A percentile compares a stretch with the other conserved stretches of the same genome.
Conservation (phyloP, 1,284 basidiomycete genomes). For the Ceratobasidium sp. region DNA sequence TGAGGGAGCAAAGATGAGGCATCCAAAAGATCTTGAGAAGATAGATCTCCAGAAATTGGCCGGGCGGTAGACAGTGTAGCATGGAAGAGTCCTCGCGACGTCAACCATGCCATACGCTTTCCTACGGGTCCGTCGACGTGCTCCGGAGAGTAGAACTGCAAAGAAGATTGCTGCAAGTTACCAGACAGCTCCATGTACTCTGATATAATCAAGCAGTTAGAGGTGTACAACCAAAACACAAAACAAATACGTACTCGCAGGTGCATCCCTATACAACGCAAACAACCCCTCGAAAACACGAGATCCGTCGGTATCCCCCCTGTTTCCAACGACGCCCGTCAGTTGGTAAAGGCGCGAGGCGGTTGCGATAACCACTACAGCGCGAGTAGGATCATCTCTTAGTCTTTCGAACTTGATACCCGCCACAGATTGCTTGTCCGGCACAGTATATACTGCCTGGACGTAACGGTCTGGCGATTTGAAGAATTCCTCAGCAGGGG, state of each 20-base stretch:
- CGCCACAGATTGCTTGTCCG: conserved; percentile 83
- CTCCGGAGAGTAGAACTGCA: conserved; percentile 77
- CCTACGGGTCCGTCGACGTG: conserved; percentile 77
- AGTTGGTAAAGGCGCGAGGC: conserved; percentile 94
- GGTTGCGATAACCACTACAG: conserved; percentile 85
- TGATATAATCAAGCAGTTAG: conserved; percentile 55
- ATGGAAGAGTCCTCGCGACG: conserved; percentile 62
- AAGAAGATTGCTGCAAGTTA: conserved; percentile 76
- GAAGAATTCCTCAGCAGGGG: conserved; percentile 91
- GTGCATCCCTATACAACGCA: conserved; percentile 75
- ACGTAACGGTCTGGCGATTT: conserved; percentile 88
- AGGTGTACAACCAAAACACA: neutral
- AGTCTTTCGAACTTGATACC: conserved; percentile 84
- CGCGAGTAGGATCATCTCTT: conserved; percentile 61
- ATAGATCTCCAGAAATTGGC: conserved; percentile 54
- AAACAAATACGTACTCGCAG: conserved; percentile 75
- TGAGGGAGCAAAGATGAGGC: conserved; percentile 79
- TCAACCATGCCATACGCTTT: conserved; percentile 88
- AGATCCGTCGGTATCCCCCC: conserved; percentile 78
- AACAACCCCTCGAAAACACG: conserved; percentile 84
- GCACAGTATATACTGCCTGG: conserved; percentile 82
- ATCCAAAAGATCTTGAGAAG: conserved; percentile 82
- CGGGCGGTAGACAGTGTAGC: conserved; percentile 76
- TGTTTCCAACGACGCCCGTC: conserved; percentile 73
- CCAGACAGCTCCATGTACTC: conserved; percentile 91